Evolutionary conservation across 176 grass and related monocot species (phyloP), one percentile per base, ranked within the genome.

Genomic region (Cymbopogon citratus): DNA sequence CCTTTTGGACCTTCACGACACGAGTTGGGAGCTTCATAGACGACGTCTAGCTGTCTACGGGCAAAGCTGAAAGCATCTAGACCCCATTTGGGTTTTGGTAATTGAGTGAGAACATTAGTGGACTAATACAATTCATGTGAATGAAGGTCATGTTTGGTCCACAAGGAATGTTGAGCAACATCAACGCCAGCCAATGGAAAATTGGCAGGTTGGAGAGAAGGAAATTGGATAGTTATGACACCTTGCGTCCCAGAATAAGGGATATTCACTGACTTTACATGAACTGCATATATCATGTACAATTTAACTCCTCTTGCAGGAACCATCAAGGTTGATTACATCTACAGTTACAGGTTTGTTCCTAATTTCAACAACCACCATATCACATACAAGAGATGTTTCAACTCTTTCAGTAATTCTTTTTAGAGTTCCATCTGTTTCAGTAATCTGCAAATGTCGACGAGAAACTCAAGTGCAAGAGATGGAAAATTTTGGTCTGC

Each of bases 271-370:
- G 60, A 65, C 78, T 83, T 83, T 71, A 74, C 49, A 74, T 39
- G 35, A 61, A 60, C 10, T 29, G 7, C 26, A 27, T 77, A 41
- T 63, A 80, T 52, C 77, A 54, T 57, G 39, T 80, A 74, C 27
- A 61, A 68, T 49, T 88, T 67, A 66, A 67, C 76, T 84, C 74
- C 28, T 74, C 75, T 79, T 80, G 33, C 77, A 81, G 81, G 64
- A 89, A 85, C 71, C 52, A 24, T 39, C 69, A 63, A 35, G 43
- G 51, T 76, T 80, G 57, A 7, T 76, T 52, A 76, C 71, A 76
- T 71, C 24, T 51, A 81, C 71, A 33, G 31, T 80, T 70, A 85
- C 82, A 85, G 67, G 80, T 33, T 89, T 85, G 63, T 77, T 89
- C 52, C 63, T 71, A 51, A 54, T 75, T 69, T 43, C 41, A 75